Evolutionary conservation across 2,329 filamentous ascomycete species (phyloP), one percentile per base, ranked within the genome.

Genomic region (Fusarium sp.): DNA sequence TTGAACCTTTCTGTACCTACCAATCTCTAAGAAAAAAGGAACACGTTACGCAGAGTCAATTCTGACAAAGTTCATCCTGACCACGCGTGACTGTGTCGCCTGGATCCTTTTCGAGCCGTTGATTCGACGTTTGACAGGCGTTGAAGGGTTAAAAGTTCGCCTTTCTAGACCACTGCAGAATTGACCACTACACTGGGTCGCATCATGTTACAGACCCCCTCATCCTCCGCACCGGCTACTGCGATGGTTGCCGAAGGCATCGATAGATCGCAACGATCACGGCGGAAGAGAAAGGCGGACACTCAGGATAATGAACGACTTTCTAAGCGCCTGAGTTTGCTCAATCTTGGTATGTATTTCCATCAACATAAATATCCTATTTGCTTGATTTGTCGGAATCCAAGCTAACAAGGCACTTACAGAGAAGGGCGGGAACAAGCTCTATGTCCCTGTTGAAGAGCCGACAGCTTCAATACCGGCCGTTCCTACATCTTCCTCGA

Each of bases 281-380:
- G 71, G 27, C 82, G 84, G 76, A 91, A 91, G 81, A 82, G 89
- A 74, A 91, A 90, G 80, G 87, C 88, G 62, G 86, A 89, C 56
- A 78, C 80, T 16, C 87, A 88, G 66, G 85, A 88, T 75, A 89
- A 88, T 71, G 88, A 97, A 81, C 91, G 94, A 55, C 87, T 98
- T 70, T 91, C 92, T 49, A 98, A 98, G 83, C 88, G 92, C 71
- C 86, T 98, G 79, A 92, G 93, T 78, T 84, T 92, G 54, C 86
- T 98, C 59, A 94, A 95, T 78, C 83, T 98, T 71, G 92, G 94
- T 96, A 88, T 59, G 84, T 52, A 20, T 62, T 49, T 25, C 20
- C 29, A 18, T 62, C 53, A 58, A 54, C 43, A 57, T 42, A 52
- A 16, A 20, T 30, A 54, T 57, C 24, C 43, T 24, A 32, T 63